These are phyloP conservation scores for Salix udensis DNA, from an alignment of 345 rosid species.

Conservation along the genomic window DNA sequence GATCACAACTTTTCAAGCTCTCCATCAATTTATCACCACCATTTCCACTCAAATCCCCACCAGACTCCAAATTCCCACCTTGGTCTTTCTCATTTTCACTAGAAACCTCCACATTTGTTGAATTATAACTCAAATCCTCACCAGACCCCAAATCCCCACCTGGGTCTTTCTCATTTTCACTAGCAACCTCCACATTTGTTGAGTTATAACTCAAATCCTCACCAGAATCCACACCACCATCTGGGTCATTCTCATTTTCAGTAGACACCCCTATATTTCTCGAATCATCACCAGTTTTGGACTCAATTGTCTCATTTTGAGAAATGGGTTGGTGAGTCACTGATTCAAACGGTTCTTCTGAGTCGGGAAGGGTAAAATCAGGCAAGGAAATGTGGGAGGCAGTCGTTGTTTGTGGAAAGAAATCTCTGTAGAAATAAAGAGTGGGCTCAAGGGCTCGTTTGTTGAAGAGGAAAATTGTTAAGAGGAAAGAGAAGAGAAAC, in stretches of 20 bases:
- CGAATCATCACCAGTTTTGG: not conserved
- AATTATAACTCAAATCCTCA: not conserved
- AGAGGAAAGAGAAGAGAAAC: conserved; percentile 46
- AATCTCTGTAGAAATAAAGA: conserved; percentile 36
- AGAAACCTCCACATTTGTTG: not conserved
- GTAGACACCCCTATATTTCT: not conserved
- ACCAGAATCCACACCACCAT: not conserved
- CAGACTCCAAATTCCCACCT: conserved; percentile 2
- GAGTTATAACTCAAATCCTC: not conserved
- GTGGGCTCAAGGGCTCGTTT: conserved; percentile 48
- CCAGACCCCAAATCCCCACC: not conserved
- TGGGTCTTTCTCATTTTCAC: not conserved
- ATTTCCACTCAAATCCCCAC: not conserved
- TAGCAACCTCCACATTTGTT: not conserved
- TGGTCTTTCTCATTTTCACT: not conserved
- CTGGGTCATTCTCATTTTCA: not conserved
- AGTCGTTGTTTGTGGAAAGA: conserved; percentile 24
- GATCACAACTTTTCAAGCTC: conserved; percentile 53
- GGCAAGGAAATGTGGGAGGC: conserved; percentile 19
- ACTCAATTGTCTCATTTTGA: not conserved
- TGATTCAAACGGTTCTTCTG: not conserved
- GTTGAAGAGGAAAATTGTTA: conserved; percentile 47
- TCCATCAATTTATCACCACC: conserved; percentile 8
- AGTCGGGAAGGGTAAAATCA: conserved; percentile 9
- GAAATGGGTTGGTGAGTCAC: not conserved